Conservation (phyloP, 129 eudicot species). For the Apium graveolens region DNA sequence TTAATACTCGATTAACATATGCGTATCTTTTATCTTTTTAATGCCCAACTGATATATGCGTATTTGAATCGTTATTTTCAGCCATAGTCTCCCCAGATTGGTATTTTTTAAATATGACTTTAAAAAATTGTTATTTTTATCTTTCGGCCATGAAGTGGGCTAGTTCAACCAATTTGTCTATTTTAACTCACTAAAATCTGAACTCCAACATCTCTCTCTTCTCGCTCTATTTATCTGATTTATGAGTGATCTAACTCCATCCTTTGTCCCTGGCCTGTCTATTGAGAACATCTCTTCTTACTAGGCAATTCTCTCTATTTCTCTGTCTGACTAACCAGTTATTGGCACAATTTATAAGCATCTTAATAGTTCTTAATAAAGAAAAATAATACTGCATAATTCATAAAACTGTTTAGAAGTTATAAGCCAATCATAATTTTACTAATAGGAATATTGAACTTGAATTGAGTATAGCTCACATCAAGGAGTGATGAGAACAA, state of each 20-base stretch:
- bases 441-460: background rate
- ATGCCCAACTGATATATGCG: no score
- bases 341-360: background rate
- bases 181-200: no score
- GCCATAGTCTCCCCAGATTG: no score
- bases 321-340: background rate
- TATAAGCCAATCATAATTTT: background rate
- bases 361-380: background rate
- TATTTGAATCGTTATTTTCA: no score
- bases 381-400: background rate
- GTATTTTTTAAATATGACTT: no score
- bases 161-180: background rate
- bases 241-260: background rate
- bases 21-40: no score
- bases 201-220: no score
- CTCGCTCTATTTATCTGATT: no score
- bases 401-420: background rate
- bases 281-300: background rate
- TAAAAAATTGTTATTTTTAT: no score
- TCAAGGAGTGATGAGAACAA: background rate
- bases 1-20: no score
- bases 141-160: no score
- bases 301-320: background rate
- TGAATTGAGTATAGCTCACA: background rate
- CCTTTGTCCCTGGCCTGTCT: background rate